Base-by-base conservation (phyloP, 2,329 filamentous ascomycete genomes). In the Aureobasidium sp. region DNA sequence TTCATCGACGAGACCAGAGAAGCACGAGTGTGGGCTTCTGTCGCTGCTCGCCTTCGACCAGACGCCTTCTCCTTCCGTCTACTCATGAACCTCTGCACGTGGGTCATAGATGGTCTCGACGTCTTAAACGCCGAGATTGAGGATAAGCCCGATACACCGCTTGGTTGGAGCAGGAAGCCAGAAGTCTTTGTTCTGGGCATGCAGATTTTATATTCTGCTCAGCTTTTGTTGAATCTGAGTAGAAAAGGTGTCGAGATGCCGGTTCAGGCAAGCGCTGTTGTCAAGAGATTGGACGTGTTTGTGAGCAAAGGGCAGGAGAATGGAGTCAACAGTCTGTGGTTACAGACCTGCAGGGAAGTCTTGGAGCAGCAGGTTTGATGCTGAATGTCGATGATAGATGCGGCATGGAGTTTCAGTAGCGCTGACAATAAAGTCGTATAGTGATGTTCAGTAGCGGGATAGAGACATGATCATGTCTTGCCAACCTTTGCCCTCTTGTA, bases 1-100 rank as follows among this genome's bases (percentile, higher is more conserved):
- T 97, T 90, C 73, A 79, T 93, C 55, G 93, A 97, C 72, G 87
- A 91, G 67, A 84, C 90, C 6, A 81, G 86, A 52, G 92, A 97
- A 72, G 80, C 86, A 3, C 76, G 80, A 20, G 72, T 85, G n/a
- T 97, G 91, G 91, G 75, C 81, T 0, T 73, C 72, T 17, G 76
- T 84, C 2, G 75, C 89, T 34, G 64, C 67, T 6, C 64, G 67
- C 0, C 62, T 79, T 3, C 15, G 27, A 5, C 42, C 56, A 7
- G 25, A 52, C 9, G 64, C 71, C 3, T 68, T 73, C 2, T 62
- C 70, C 5, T 63, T 69, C 20, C 49, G 62, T 42, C 31, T 74
- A 4, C 52, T 69, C 4, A 44, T 61, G 17, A 47, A 66, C 2
- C 63, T 73, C 3, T 51, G 65, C 0, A 29, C 53, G 0, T 90